A percentile compares a stretch with the other conserved stretches of the same genome.
Conservation (phyloP, 1,139 yeast species). For the Saccharomyces hybrid region DNA sequence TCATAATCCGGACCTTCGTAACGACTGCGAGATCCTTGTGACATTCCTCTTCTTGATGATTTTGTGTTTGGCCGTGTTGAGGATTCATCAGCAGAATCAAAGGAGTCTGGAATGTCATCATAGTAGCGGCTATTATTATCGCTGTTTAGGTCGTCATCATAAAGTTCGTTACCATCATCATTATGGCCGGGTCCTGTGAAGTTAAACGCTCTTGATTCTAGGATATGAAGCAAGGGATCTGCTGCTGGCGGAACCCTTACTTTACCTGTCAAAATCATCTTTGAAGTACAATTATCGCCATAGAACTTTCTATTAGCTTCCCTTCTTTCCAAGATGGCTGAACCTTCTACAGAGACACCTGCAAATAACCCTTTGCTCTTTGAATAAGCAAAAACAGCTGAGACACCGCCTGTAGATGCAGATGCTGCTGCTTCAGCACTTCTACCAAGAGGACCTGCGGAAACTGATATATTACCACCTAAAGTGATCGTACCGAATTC, state of each 20-base stretch:
- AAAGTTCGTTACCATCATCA: constrained; percentile 40
- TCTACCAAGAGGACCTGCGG: constrained; percentile 96
- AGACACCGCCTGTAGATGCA: constrained; percentile 76
- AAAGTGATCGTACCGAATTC: constrained; percentile 89
- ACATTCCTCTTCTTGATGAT: neutral
- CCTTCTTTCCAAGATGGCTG: constrained; percentile 87
- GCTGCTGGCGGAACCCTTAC: constrained; percentile 87
- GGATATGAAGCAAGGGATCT: constrained; percentile 75
- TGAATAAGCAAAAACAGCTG: constrained; percentile 88
- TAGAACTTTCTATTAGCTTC: constrained; percentile 93
- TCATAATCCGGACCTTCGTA: constrained; percentile 33
- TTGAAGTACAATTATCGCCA: constrained; percentile 79
- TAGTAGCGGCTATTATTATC: constrained; percentile 24
- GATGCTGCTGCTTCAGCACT: constrained; percentile 96
- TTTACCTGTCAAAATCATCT: constrained; percentile 69
- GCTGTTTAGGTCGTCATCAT: constrained; percentile 51
- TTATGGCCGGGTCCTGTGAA: constrained; percentile 50
- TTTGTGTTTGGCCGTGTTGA: constrained; percentile 2
- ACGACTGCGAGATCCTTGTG: neutral
- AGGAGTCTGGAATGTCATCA: constrained; percentile 31
- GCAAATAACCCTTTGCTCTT: constrained; percentile 96
- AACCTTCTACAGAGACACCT: constrained; percentile 93
- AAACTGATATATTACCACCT: constrained; percentile 90
- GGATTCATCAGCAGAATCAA: constrained; percentile 19
- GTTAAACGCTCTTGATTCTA: constrained; percentile 77